These are phyloP conservation scores for Hygrophila difformis DNA, from an alignment of 257 asterid species.

Conservation along the genomic window DNA sequence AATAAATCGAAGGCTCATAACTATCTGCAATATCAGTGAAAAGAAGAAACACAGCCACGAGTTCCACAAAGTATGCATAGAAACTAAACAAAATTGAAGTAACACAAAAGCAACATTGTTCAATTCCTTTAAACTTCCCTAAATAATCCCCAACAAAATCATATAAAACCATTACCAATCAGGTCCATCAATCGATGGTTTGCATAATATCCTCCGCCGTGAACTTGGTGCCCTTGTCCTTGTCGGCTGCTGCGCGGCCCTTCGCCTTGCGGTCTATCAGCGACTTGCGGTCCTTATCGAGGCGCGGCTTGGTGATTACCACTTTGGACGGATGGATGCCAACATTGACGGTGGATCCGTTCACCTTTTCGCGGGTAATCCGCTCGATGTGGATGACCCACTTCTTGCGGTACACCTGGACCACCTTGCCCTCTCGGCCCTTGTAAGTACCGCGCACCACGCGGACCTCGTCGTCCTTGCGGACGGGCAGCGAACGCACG, in stretches of 20 bases:
- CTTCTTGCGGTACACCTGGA: slow-evolving; percentile 77
- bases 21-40: no score
- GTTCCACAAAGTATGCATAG: slow-evolving; percentile 16
- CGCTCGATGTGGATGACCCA: slow-evolving; percentile 94
- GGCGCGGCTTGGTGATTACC: slow-evolving; percentile 63
- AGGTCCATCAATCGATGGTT: slow-evolving; percentile 42
- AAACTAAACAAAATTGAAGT: slow-evolving; percentile 11
- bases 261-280: slow-evolving; percentile 79
- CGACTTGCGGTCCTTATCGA: slow-evolving; percentile 78
- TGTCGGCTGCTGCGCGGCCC: slow-evolving; percentile 78
- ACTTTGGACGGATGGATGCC: slow-evolving; percentile 73
- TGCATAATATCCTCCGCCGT: slow-evolving; percentile 77
- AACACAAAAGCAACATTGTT: slow-evolving; percentile 6
- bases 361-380: slow-evolving; percentile 76
- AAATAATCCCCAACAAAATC: background rate
- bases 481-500: slow-evolving; percentile 75
- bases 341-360: slow-evolving; percentile 80
- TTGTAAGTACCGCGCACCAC: slow-evolving; percentile 83
- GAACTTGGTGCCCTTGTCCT: slow-evolving; percentile 85
- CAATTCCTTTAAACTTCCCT: slow-evolving; percentile 9
- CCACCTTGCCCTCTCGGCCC: slow-evolving; percentile 87
- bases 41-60: no score
- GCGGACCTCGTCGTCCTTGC: slow-evolving; percentile 87
- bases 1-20: no score
- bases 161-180: slow-evolving; percentile 8